Conservation (phyloP, 1,139 yeast genomes). For the Barnettozyma hawaiiensis region DNA sequence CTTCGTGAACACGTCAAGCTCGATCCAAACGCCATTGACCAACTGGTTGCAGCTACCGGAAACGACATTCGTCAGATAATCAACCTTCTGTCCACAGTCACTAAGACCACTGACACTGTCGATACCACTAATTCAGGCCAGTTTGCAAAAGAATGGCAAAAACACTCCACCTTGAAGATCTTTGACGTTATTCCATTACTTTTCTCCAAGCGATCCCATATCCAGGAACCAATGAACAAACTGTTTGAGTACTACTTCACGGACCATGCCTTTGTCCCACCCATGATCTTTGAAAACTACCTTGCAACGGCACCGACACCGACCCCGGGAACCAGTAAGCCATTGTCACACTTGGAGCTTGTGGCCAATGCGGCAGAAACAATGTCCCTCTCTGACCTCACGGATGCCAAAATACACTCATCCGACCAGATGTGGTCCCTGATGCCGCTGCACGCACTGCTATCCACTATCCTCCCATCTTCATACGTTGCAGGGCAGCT, state of each 20-base stretch:
- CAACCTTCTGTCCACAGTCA: constrained; percentile 78
- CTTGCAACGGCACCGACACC: constrained; percentile 51
- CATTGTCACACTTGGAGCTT: constrained; percentile 48
- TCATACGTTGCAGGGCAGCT: constrained; percentile 70
- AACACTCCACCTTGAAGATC: constrained; percentile 85
- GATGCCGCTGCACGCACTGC: constrained; percentile 85
- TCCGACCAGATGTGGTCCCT: constrained; percentile 95
- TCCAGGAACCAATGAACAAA: constrained; percentile 61
- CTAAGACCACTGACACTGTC: constrained; percentile 61
- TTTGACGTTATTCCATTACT: constrained; percentile 82
- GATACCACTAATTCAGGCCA: constrained; percentile 47
- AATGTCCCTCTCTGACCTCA: constrained; percentile 74
- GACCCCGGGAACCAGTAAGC: constrained; percentile 29
- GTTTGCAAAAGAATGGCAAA: constrained; percentile 73
- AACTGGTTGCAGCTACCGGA: constrained; percentile 76
- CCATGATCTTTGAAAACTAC: constrained; percentile 96
- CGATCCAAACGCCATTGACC: constrained; percentile 77
- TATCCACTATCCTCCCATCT: constrained; percentile 83
- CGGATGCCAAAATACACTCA: constrained; percentile 77
- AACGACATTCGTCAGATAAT: constrained; percentile 95
- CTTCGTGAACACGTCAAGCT: constrained; percentile 74
- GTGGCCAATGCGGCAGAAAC: constrained; percentile 81
- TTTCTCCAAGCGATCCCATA: constrained; percentile 57
- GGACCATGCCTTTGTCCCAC: constrained; percentile 90
- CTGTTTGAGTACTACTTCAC: constrained; percentile 87